Evolutionary conservation across 2,329 filamentous ascomycete genomes (phyloP).

Genomic region (Paracoccidioides lutzii): DNA sequence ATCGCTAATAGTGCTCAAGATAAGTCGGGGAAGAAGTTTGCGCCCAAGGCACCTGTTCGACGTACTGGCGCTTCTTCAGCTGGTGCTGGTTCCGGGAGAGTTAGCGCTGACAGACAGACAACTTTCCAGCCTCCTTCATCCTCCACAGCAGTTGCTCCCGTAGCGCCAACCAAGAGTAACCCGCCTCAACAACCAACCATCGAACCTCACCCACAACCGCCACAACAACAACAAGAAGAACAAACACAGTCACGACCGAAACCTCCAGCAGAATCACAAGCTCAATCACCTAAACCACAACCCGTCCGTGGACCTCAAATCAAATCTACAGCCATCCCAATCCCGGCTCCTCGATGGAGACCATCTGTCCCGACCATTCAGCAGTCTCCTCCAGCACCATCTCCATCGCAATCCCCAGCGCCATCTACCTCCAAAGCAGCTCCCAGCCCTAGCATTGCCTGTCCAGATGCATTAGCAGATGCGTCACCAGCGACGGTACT

Average conservation of each 20-base stretch:
- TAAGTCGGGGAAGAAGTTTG: slow-evolving; percentile 66
- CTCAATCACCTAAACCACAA: slow-evolving; percentile 1
- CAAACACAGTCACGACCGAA: background rate
- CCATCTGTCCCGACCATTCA: slow-evolving; percentile 10
- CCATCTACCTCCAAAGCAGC: slow-evolving; percentile 3
- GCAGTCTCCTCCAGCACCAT: slow-evolving; percentile 8
- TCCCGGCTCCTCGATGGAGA: slow-evolving; percentile 19
- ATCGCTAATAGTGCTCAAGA: slow-evolving; percentile 18
- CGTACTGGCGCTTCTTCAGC: slow-evolving; percentile 25
- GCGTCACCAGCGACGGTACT: background rate
- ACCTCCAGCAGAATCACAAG: background rate
- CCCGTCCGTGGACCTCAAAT: background rate
- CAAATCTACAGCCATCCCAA: slow-evolving; percentile 15
- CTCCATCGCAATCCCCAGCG: slow-evolving; percentile 1
- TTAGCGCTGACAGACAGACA: slow-evolving; percentile 28
- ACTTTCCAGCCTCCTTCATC: slow-evolving; percentile 17
- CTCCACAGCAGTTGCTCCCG: background rate
- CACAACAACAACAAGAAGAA: background rate
- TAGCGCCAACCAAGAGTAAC: background rate
- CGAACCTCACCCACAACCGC: background rate
- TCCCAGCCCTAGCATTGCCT: background rate
- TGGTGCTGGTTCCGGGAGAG: slow-evolving; percentile 18
- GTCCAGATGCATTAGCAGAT: background rate
- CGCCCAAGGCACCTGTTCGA: slow-evolving; percentile 54
- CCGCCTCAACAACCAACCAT: background rate